Conservation (phyloP, 2,329 filamentous ascomycete species). For the Aureobasidium sp. region DNA sequence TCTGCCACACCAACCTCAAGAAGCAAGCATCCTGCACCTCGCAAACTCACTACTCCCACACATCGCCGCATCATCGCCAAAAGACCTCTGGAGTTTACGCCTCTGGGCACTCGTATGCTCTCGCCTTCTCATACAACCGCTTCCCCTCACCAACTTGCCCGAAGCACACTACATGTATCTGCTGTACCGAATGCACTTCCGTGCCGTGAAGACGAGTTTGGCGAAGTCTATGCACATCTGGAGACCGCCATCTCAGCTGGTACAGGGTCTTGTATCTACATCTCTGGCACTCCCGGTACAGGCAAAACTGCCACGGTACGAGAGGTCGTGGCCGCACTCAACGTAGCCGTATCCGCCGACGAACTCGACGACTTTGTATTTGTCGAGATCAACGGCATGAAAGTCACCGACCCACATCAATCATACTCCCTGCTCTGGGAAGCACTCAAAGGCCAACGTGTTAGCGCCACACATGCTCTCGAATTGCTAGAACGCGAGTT, state of each 20-base stretch:
- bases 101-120: slow-evolving; percentile 79
- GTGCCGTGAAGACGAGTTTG: slow-evolving; percentile 87
- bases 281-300: slow-evolving; percentile 95
- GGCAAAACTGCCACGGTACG: slow-evolving; percentile 96
- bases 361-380: slow-evolving; percentile 98
- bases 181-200: slow-evolving; percentile 84
- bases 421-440: slow-evolving; percentile 95
- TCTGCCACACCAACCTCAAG: slow-evolving; percentile 40
- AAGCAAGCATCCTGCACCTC: slow-evolving; percentile 40
- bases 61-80: slow-evolving; percentile 68
- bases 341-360: slow-evolving; percentile 78
- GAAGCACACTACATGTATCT: slow-evolving; percentile 84
- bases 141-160: slow-evolving; percentile 86
- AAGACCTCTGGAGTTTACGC: slow-evolving; percentile 90
- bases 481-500: slow-evolving; percentile 91
- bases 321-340: slow-evolving; percentile 83
- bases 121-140: slow-evolving; percentile 67
- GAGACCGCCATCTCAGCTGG: slow-evolving; percentile 92
- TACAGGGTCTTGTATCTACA: slow-evolving; percentile 94
- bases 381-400: slow-evolving; percentile 99
- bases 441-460: slow-evolving; percentile 84
- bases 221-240: slow-evolving; percentile 84
- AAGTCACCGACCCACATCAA: slow-evolving; percentile 95
- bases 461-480: slow-evolving; percentile 84
- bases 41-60: slow-evolving; percentile 54